Evolutionary conservation across 2,329 filamentous ascomycete species (phyloP), one percentile per base, ranked within the genome.

Genomic region (Cercospora sp.): DNA sequence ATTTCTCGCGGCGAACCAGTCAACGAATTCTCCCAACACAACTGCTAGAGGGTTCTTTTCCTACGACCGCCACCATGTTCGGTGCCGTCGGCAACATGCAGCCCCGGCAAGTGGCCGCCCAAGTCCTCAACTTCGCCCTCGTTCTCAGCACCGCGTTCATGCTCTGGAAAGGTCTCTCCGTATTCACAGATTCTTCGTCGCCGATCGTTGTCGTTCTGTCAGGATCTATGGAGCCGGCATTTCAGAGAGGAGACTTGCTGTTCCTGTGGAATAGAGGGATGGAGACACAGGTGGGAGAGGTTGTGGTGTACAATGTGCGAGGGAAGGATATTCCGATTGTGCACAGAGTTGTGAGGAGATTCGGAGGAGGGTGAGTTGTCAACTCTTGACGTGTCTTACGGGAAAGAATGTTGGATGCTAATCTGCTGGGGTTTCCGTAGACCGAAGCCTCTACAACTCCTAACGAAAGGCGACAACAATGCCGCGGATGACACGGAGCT

Each of bases 401-500:
- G 16, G n/a, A 57, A 5, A 13, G 28, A 30, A 18, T 32, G 30
- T 32, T 32, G 30, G 8, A 26, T 32, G 53, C 53, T 37, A 18
- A 28, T 63, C 9, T 63, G 24, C 43, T 64, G 26, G 13, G 9
- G n/a, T 28, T 43, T 2, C 26, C 1, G 26, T 49, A 86, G 83
- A 66, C 76, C 78, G 72, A 80, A 81, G 53, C 84, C 85, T 16
- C 79, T 87, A 37, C 82, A 92, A 77, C 87, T 99, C 21, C 87
- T 99, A 66, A 99, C 95, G 37, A 99, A 99, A 82, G 95, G 95
- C 73, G 95, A 99, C 82, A 99, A 98, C 85, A 99, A 99, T 79
- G 81, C 88, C 7, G 91, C 92, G 51, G 94, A 98, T 80, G 95
- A 99, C 79, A 97, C 93, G 16, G 94, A 97, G 78, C 86, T 91